phyloP scores from a whole-genome alignment of 495 filamentous ascomycete genomes.

The Jackrogersella multiformis region DNA sequence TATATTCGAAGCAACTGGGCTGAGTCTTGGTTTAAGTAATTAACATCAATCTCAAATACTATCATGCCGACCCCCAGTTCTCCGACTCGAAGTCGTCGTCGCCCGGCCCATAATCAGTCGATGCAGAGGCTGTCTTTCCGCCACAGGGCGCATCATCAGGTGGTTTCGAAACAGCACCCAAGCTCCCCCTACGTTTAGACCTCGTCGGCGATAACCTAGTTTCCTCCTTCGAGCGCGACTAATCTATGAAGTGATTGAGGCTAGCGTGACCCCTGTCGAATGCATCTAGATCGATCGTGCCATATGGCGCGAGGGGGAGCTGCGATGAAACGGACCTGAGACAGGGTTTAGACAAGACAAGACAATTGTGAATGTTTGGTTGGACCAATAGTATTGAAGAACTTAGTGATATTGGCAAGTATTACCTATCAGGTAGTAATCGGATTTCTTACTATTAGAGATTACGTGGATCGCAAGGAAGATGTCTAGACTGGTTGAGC shows the following conservation, averaged over 20 bases:
- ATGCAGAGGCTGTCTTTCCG: slow-evolving; percentile 23
- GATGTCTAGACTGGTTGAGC: slow-evolving; percentile 1
- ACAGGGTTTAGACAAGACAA: slow-evolving; percentile 16
- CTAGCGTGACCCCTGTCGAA: not conserved
- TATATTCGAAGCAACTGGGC: not conserved
- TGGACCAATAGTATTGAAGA: not conserved
- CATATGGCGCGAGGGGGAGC: slow-evolving; percentile 26
- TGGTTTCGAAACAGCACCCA: slow-evolving; percentile 36
- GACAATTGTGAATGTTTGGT: not conserved
- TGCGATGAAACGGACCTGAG: slow-evolving; percentile 28
- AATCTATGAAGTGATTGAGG: not conserved
- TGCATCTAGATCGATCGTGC: slow-evolving; percentile 28
- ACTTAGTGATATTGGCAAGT: not conserved
- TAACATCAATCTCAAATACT: not conserved
- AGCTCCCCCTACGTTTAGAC: slow-evolving; percentile 7
- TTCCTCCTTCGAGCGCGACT: not conserved
- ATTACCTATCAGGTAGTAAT: not conserved
- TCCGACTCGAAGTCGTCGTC: slow-evolving; percentile 18
- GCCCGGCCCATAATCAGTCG: slow-evolving; percentile 38
- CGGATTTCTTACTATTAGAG: not conserved
- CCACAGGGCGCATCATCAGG: slow-evolving; percentile 10
- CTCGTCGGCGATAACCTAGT: not conserved
- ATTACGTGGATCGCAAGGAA: not conserved
- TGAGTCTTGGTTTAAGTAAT: not conserved
- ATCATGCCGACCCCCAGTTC: slow-evolving; percentile 9